phyloP scores from a whole-genome alignment of 352 stramenopile genomes.

The Phytophthora agathidicida region DNA sequence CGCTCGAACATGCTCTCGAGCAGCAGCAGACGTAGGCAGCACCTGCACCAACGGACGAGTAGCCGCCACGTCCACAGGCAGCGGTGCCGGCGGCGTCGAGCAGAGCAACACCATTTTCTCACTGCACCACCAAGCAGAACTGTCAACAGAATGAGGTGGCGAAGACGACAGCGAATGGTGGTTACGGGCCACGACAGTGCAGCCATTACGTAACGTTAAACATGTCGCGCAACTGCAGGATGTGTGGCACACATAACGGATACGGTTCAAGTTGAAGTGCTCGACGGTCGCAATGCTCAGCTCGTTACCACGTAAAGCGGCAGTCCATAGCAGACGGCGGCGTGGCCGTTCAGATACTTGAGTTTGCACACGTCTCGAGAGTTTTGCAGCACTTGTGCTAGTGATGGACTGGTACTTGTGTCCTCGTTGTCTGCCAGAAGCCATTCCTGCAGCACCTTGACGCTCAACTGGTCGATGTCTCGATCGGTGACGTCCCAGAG shows the following conservation, averaged over 20 bases:
- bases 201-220: slow-evolving; percentile 25
- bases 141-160: slow-evolving; percentile 22
- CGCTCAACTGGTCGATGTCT: slow-evolving; percentile 96
- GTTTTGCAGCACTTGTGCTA: slow-evolving; percentile 75
- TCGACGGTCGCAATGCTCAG: slow-evolving; percentile 7
- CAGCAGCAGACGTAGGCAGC: slow-evolving; percentile 25
- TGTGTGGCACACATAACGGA: slow-evolving; percentile 19
- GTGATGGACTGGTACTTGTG: slow-evolving; percentile 22
- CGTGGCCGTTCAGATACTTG: slow-evolving; percentile 93
- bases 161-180: slow-evolving; percentile 30
- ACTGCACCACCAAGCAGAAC: slow-evolving; percentile 1
- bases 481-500: slow-evolving; percentile 99
- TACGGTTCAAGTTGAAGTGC: slow-evolving; percentile 24
- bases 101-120: slow-evolving; percentile 43
- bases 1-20: slow-evolving; percentile 32
- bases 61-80: slow-evolving; percentile 39
- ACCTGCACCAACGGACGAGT: slow-evolving; percentile 33
- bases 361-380: slow-evolving; percentile 93
- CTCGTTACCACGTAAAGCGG: slow-evolving; percentile 59
- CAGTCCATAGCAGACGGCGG: slow-evolving; percentile 96
- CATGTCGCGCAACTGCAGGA: slow-evolving; percentile 27
- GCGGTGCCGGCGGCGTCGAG: slow-evolving; percentile 27
- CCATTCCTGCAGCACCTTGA: slow-evolving; percentile 65
- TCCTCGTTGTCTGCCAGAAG: slow-evolving; percentile 64
- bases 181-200: slow-evolving; percentile 42